Base-by-base conservation (phyloP, 2,329 filamentous ascomycete genomes). In the Dothidotthia symphoricarpi region DNA sequence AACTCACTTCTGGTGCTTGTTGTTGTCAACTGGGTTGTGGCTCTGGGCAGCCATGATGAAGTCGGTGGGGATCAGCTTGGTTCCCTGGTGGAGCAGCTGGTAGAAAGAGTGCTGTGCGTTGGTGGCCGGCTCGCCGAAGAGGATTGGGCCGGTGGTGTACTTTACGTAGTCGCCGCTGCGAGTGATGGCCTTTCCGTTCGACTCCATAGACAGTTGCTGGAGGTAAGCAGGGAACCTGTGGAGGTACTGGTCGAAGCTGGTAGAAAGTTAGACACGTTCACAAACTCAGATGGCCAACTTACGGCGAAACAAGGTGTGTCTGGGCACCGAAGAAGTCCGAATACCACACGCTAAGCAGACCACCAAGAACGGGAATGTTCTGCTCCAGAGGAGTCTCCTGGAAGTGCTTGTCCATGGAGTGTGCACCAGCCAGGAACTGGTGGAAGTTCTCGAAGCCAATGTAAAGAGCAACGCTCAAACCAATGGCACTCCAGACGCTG, bases 101-200 rank as follows among this genome's bases (percentile, higher is more conserved):
- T 95, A 98, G 83, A 98, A 98, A 45, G 93, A 97, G 81, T 98
- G 93, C 76, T 98, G 93, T 29, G 93, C 93, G 68, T 98, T 98
- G 69, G 93, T 98, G 72, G 89, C 94, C 36, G 93, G 93, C 78
- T 98, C 93, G 64, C 93, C 93, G 67, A 98, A 98, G 49, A 98
- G 76, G 66, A 98, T 91, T 37, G 93, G 82, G 32, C 93, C 91
- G 25, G 93, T 98, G 41, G 90, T 96, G 77, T 98, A 98, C 75
- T 95, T 95, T 64, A 95, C 90, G 45, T 94, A 85, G 50, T 84
- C 81, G 25, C 89, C 84, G 41, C 81, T 85, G 61, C 93, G 88
- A 47, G 91, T 95, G 64, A 97, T 89, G 45, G 86, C 88, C 79
- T 98, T 98, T 66, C 93, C 93, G 71, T 98, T 98, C 46, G 91